Base-by-base conservation (phyloP, 345 rosid genomes). In the Pugionium dolabratum region DNA sequence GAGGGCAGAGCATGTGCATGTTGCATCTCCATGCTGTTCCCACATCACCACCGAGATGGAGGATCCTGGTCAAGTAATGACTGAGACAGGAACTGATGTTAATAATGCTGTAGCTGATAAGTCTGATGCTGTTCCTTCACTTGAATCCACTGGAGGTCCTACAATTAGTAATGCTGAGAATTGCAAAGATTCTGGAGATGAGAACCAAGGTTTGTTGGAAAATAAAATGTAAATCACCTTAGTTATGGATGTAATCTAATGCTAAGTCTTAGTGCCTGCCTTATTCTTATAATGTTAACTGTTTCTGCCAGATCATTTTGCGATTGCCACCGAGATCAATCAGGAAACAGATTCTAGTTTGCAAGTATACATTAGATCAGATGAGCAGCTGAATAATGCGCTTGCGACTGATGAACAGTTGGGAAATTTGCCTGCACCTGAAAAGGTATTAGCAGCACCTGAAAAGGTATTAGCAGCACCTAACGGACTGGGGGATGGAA, bases 401-500 rank as follows among this genome's bases (percentile, higher is more conserved):
- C 62, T 71, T 28, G 11, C 72, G 11, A 69, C 69, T 79, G 76
- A 76, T 67, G 74, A 75, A 62, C 85, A 71, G 54, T 37, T 67
- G 62, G 82, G 76, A 58, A 67, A 74, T 44, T 61, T 74, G 68
- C 59, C 79, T 69, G 68, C 67, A 54, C 64, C 49, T 42, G 76
- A 59, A 83, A 59, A n/a, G n/a, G n/a, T n/a, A n/a, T 67, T 84
- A 51, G 83, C 95, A 59, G 82, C 88, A 51, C 95, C 90, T 64
- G 97, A 91, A 75, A 87, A 68, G 79, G 73, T 91, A 73, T 90
- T 91, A 44, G 84, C 86, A 46, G 84, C 72, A 44, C 82, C 85
- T 32, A 81, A 76, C 35, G 79, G 62, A 50, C 39, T 60, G 59
- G 83, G 70, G 55, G 84, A 80, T 62, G 82, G 83, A 66, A 62